Conservation (phyloP, 1,284 basidiomycete genomes). For the Rhodotorula sp. region DNA sequence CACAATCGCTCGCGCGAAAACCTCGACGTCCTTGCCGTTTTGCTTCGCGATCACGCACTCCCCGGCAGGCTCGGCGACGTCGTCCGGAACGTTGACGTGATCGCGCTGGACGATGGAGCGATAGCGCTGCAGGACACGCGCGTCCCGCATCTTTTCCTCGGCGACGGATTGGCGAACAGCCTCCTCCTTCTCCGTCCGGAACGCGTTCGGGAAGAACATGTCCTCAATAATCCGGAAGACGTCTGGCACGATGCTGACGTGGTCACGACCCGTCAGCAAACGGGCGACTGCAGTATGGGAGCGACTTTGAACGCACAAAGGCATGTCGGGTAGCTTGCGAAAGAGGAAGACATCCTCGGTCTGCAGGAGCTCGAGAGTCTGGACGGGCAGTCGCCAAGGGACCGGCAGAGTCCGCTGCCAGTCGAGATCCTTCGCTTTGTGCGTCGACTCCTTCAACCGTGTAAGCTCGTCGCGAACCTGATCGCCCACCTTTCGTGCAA, state of each 20-base stretch:
- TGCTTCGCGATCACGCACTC: background rate
- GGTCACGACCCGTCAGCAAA: background rate
- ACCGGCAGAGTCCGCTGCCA: background rate
- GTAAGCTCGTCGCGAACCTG: background rate
- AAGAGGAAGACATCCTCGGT: background rate
- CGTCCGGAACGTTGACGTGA: background rate
- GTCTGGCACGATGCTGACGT: background rate
- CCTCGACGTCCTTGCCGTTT: background rate
- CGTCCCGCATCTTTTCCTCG: background rate
- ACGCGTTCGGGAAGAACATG: background rate
- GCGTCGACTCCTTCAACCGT: background rate
- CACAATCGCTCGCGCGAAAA: background rate
- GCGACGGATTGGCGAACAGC: background rate
- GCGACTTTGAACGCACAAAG: background rate
- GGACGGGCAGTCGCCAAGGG: background rate
- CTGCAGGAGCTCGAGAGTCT: background rate
- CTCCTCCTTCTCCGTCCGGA: constrained; percentile 3
- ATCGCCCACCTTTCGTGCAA: background rate
- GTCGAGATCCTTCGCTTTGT: background rate
- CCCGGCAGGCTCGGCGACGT: background rate
- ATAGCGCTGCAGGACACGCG: background rate
- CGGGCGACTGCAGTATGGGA: no score
- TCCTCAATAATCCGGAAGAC: constrained; percentile 1
- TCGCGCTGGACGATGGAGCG: background rate
- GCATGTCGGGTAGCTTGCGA: background rate